A percentile compares a stretch with the other conserved stretches of the same genome.
These are phyloP conservation scores for Colletotrichum viniferum DNA, from an alignment of 2,329 filamentous ascomycete genomes.

Conservation along the genomic window DNA sequence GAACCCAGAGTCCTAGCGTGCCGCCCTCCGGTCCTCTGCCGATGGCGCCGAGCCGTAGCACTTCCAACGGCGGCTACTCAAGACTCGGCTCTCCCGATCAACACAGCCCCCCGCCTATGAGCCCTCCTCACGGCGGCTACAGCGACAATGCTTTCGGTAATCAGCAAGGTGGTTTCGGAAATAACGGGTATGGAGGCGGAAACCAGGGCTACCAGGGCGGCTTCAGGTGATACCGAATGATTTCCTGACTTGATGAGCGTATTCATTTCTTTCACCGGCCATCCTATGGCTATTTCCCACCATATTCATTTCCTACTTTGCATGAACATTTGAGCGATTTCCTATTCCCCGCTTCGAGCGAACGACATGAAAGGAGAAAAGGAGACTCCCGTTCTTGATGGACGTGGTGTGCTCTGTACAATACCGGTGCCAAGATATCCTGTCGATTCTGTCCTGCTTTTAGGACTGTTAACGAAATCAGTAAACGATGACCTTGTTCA, in stretches of 20 bases:
- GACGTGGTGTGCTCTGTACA: neutral
- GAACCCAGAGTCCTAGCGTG: slow-evolving; percentile 18
- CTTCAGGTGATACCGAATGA: neutral
- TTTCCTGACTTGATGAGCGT: neutral
- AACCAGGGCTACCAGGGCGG: slow-evolving; percentile 19
- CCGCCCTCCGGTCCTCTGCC: slow-evolving; percentile 20
- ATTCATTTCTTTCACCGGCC: neutral
- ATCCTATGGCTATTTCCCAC: neutral
- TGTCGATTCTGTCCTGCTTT: neutral
- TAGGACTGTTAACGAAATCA: neutral
- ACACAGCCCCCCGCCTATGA: slow-evolving; percentile 21
- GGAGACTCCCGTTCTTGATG: neutral
- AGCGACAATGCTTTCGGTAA: slow-evolving; percentile 1
- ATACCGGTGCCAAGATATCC: slow-evolving; percentile 5
- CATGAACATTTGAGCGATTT: slow-evolving; percentile 11
- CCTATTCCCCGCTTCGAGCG: neutral
- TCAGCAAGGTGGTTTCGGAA: slow-evolving; percentile 3
- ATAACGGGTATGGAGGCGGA: slow-evolving; percentile 3
- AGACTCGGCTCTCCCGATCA: slow-evolving; percentile 14
- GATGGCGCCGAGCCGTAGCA: slow-evolving; percentile 15
- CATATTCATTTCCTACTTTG: neutral
- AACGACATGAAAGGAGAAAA: neutral
- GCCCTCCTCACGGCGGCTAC: slow-evolving; percentile 9
- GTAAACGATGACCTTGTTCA: neutral
- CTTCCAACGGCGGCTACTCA: slow-evolving; percentile 16